These are phyloP conservation scores for Boletus rubropictus DNA, from an alignment of 768 basidiomycete species.

Conservation along the genomic window DNA sequence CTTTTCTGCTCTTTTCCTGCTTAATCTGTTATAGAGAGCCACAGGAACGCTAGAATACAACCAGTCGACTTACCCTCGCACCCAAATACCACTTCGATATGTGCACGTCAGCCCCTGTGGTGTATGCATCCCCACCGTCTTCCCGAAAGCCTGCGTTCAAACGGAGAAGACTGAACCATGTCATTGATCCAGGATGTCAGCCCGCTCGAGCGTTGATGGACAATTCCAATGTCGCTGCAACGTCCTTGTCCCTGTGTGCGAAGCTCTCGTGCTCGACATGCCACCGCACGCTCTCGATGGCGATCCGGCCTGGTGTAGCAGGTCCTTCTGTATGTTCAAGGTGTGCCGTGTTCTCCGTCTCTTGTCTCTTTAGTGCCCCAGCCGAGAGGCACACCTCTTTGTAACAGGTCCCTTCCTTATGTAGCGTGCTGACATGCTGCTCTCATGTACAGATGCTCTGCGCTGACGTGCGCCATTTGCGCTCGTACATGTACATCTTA, in stretches of 20 bases:
- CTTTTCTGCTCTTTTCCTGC: neutral
- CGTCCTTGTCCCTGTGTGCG: neutral
- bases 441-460: conserved; percentile 26
- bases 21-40: neutral
- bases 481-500: conserved; percentile 35
- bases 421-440: conserved; percentile 8
- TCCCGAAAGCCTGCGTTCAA: conserved; percentile 20
- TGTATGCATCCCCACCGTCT: conserved; percentile 6
- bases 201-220: conserved; percentile 13
- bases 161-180: conserved; percentile 23
- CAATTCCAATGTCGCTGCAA: conserved; percentile 16
- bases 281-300: conserved; percentile 23
- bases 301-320: conserved; percentile 14
- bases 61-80: neutral
- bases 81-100: conserved; percentile 8
- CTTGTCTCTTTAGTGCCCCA: neutral
- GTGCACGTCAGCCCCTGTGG: conserved; percentile 13
- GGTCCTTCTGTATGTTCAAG: conserved; percentile 17
- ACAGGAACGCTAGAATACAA: neutral
- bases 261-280: conserved; percentile 29
- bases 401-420: too few relatives aligned
- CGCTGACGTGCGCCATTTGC: conserved; percentile 33
- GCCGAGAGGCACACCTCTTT: neutral
- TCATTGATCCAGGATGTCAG: conserved; percentile 12
- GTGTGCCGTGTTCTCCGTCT: conserved; percentile 6